Base-by-base conservation (phyloP, 345 rosid species). In the Populus deltoides region DNA sequence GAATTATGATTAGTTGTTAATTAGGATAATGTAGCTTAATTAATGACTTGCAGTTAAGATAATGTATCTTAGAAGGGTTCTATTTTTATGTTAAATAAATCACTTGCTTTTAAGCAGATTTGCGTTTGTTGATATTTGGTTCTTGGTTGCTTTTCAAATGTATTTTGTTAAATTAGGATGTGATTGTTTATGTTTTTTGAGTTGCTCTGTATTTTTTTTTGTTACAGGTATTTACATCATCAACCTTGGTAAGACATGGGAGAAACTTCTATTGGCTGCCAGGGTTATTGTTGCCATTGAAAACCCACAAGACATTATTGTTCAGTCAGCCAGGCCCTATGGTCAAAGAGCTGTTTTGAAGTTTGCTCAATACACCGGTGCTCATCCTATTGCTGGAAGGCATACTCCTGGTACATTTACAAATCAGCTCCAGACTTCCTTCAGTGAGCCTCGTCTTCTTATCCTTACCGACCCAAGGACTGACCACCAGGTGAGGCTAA, bases 391-490 rank as follows among this genome's bases (percentile, higher is more conserved):
- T 83, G 98, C 98, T 74, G 98, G 98, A 51, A 92, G 98, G 85
- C 98, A 94, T 82, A 94, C 98, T 59, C 98, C 98, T 18, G 98
- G 98, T 89, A 94, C 98, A 27, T 94, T 94, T 71, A 94, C 98
- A 61, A 94, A 93, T 80, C 98, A 94, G 79, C 85, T 93, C 47
- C 98, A 94, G 69, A 93, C 98, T 0, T 90, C 98, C 0, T 94
- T 94, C 89, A 86, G 87, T n/a, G 98, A 92, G 81, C 97, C 99
- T 0, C 93, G 97, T 68, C 92, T 93, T 3, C 75, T 93, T 22
- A 90, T 94, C 86, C 93, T 93, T 12, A 94, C 98, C 0, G 98
- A 94, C 55, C 98, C 98, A 1, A 87, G 98, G 76, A 94, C 98
- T 20, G 98, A 94, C 72, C 98, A 94, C 78, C 98, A 94, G 94